Evolutionary conservation across 768 basidiomycete species (phyloP).

Genomic region (Auricularia cornea): DNA sequence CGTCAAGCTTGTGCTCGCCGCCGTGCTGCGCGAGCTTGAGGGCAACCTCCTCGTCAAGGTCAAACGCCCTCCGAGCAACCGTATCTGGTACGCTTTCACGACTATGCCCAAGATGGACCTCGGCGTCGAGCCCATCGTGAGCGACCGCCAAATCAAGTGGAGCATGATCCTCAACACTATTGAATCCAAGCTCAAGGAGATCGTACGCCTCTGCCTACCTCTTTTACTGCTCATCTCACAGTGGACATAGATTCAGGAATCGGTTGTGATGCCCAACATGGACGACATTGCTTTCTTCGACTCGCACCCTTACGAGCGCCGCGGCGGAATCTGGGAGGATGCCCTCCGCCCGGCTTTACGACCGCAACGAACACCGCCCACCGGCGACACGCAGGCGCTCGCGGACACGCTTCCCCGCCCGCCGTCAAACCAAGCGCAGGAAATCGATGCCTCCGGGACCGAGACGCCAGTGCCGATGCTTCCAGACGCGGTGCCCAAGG

Average conservation of each 20-base stretch:
- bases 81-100: conserved; percentile 96
- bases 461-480: conserved; percentile 6
- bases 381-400: conserved; percentile 1
- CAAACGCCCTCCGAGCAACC: conserved; percentile 91
- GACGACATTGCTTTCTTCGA: conserved; percentile 97
- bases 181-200: conserved; percentile 80
- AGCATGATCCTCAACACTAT: conserved; percentile 85
- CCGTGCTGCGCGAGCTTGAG: conserved; percentile 80
- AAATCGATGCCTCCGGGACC: not conserved
- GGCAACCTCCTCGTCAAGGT: conserved; percentile 85
- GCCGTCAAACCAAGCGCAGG: conserved; percentile 5
- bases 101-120: conserved; percentile 80
- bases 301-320: conserved; percentile 48
- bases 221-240: not conserved
- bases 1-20: conserved; percentile 84
- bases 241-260: conserved; percentile 70
- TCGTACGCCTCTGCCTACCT: conserved; percentile 40
- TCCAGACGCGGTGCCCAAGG: not conserved
- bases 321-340: conserved; percentile 88
- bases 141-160: conserved; percentile 91
- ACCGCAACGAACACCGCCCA: conserved; percentile 1
- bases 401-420: not conserved
- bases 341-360: conserved; percentile 33
- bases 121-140: conserved; percentile 88
- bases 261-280: conserved; percentile 94